Conservation (phyloP, 371 early-diverging fungal genomes). For the Quaeritorhiza haematococci region DNA sequence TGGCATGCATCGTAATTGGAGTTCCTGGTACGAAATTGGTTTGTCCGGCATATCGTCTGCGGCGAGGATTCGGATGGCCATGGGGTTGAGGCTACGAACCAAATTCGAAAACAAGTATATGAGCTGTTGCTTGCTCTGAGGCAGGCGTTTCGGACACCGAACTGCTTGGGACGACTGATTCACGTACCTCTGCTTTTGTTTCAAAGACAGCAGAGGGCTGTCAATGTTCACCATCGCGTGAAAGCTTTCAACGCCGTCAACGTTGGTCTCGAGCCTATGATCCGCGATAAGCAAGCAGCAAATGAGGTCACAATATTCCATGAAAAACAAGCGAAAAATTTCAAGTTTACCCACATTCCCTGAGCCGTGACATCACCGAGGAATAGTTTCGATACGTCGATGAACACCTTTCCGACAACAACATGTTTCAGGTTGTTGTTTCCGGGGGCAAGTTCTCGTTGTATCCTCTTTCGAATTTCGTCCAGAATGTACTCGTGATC, state of each 20-base stretch:
- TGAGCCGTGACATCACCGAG: slow-evolving; percentile 2
- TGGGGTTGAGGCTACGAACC: slow-evolving; percentile 20
- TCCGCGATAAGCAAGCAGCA: too few relatives aligned
- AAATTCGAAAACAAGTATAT: too few relatives aligned
- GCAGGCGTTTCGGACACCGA: too few relatives aligned
- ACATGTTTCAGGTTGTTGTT: slow-evolving; percentile 12
- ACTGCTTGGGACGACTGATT: neutral
- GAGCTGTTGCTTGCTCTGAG: too few relatives aligned
- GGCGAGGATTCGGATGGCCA: slow-evolving; percentile 9
- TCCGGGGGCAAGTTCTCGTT: too few relatives aligned
- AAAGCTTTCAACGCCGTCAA: slow-evolving; percentile 6
- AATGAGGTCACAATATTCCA: neutral
- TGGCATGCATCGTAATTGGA: slow-evolving; percentile 5
- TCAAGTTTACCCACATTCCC: neutral
- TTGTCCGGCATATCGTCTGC: slow-evolving; percentile 20
- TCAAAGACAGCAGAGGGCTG: slow-evolving; percentile 11
- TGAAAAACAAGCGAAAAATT: neutral
- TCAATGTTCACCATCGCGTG: neutral
- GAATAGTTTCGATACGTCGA: slow-evolving; percentile 17
- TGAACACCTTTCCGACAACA: neutral
- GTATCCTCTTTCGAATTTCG: too few relatives aligned
- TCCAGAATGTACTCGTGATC: too few relatives aligned
- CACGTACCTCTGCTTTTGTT: slow-evolving; percentile 12
- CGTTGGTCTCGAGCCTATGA: neutral
- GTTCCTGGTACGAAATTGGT: slow-evolving; percentile 8